These are phyloP conservation scores for Westerdykella ornata DNA, from an alignment of 2,329 filamentous ascomycete species.

Conservation along the genomic window DNA sequence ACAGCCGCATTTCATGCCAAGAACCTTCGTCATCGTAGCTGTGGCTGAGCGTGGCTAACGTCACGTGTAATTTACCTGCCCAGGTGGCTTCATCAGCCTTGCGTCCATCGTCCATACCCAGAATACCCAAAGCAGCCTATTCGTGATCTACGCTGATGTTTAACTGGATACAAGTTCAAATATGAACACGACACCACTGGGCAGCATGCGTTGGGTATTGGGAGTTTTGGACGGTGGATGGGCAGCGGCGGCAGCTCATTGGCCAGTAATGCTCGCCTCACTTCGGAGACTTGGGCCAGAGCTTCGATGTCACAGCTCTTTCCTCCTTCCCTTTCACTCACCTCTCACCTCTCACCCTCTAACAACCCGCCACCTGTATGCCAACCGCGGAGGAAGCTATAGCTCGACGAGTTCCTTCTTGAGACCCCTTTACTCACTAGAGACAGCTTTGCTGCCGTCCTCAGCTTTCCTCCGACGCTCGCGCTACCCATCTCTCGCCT, in stretches of 20 bases:
- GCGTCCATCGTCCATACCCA: not conserved
- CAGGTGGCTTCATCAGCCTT: not conserved
- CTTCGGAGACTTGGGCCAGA: constrained; percentile 10
- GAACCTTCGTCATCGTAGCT: not conserved
- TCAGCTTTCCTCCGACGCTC: too few species aligned
- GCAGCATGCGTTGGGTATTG: not conserved
- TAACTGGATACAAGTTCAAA: too few species aligned
- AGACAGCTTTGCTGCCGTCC: too few species aligned
- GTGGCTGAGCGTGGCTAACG: not conserved
- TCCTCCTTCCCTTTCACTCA: not conserved
- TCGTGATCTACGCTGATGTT: too few species aligned
- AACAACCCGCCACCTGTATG: too few species aligned
- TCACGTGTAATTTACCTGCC: not conserved
- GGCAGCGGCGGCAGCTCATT: not conserved
- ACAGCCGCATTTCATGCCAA: not conserved
- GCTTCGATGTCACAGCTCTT: constrained; percentile 1
- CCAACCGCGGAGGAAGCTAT: too few species aligned
- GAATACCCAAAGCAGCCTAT: not conserved
- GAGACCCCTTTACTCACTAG: too few species aligned
- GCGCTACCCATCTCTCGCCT: too few species aligned
- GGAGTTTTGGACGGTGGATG: not conserved
- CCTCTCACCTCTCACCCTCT: too few species aligned
- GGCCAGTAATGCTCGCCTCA: constrained; percentile 13
- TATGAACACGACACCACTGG: not conserved
- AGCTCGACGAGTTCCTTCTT: too few species aligned